A percentile compares a stretch with the other conserved stretches of the same genome.
Evolutionary conservation across 352 stramenopile genomes (phyloP).

Genomic region (Globisporangium spinosum): DNA sequence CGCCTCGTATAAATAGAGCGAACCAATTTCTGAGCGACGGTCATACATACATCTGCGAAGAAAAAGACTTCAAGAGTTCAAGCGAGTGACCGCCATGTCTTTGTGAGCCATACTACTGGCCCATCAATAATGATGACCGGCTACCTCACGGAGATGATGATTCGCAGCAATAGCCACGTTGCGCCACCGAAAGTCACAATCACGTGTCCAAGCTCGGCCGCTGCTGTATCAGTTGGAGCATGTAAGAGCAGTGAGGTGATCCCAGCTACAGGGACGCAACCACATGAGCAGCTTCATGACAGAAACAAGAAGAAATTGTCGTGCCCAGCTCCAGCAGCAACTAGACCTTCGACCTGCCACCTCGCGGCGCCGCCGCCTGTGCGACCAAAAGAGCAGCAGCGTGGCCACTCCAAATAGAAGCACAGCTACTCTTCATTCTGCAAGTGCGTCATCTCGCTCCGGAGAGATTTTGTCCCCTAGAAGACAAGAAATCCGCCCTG

Average conservation of each 20-base stretch:
- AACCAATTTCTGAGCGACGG: neutral
- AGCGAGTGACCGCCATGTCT: neutral
- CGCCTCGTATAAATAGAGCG: conserved; percentile 1
- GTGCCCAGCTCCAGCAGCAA: neutral
- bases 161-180: neutral
- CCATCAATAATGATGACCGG: neutral
- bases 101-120: neutral
- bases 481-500: neutral
- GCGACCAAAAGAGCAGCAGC: conserved; percentile 13
- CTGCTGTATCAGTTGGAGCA: neutral
- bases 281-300: neutral
- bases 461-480: neutral
- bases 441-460: neutral
- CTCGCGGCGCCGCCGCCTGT: neutral
- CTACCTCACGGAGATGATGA: neutral
- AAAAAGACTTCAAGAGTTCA: neutral
- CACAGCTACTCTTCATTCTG: neutral
- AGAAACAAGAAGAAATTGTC: neutral
- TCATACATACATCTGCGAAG: neutral
- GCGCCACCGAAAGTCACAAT: conserved; percentile 27
- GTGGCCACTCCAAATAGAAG: neutral
- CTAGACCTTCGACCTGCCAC: neutral
- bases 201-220: conserved; percentile 24
- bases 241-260: neutral
- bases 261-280: neutral